These are phyloP conservation scores for Kazachstania viticola DNA, from an alignment of 805 yeast genomes.

Conservation along the genomic window DNA sequence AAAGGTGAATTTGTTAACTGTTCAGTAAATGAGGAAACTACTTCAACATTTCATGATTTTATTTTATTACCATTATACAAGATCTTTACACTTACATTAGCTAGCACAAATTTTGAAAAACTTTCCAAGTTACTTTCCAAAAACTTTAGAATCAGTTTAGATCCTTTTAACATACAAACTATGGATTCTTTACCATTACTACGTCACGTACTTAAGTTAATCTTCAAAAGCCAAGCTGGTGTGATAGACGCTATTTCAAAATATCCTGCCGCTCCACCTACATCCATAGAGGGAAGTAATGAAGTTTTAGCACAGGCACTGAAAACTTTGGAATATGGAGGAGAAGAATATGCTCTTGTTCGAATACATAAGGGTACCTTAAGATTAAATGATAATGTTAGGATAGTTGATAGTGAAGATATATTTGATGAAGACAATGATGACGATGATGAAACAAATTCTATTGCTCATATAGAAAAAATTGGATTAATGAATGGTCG, in stretches of 20 bases:
- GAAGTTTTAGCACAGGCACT: conserved; percentile 35
- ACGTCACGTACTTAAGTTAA: conserved; percentile 37
- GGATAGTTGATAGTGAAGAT: conserved; percentile 36
- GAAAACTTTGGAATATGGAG: conserved; percentile 49
- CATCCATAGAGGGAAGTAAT: background rate
- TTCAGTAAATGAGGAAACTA: conserved; percentile 8
- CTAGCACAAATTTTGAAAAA: conserved; percentile 27
- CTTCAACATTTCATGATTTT: conserved; percentile 48
- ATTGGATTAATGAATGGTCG: conserved; percentile 57
- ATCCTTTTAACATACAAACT: conserved; percentile 27
- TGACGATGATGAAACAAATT: conserved; percentile 34
- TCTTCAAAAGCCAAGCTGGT: conserved; percentile 40
- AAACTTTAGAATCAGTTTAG: conserved; percentile 35
- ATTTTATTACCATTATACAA: conserved; percentile 76
- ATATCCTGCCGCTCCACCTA: background rate
- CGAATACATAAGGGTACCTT: conserved; percentile 54
- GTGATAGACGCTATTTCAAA: conserved; percentile 34
- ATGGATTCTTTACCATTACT: conserved; percentile 52
- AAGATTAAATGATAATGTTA: conserved; percentile 34
- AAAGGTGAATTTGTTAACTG: conserved; percentile 35
- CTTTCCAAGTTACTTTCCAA: conserved; percentile 36
- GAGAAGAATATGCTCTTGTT: conserved; percentile 42
- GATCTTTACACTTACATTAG: conserved; percentile 46
- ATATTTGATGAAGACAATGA: conserved; percentile 27
- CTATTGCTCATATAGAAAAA: conserved; percentile 25